These are phyloP conservation scores for Venturiaceae sp. DNA, from an alignment of 2,329 filamentous ascomycete species.

Conservation along the genomic window DNA sequence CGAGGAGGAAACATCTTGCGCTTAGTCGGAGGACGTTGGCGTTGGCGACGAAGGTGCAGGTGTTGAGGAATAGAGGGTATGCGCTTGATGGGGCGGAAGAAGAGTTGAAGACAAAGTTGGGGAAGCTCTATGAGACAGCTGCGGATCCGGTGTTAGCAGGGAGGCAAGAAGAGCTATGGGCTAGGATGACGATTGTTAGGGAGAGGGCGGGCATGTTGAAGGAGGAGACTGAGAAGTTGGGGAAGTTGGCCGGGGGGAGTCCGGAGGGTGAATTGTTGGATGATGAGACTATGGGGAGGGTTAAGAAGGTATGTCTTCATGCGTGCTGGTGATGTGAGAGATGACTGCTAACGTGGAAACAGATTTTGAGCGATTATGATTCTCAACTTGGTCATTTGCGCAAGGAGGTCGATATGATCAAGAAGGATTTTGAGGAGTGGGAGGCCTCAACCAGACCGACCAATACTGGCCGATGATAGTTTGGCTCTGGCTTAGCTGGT, in stretches of 20 bases:
- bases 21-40: slow-evolving; percentile 64
- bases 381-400: slow-evolving; percentile 67
- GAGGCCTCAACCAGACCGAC: slow-evolving; percentile 18
- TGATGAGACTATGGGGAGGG: slow-evolving; percentile 60
- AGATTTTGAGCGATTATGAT: slow-evolving; percentile 76
- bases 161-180: slow-evolving; percentile 78
- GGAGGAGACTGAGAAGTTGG: slow-evolving; percentile 62
- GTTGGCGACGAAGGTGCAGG: slow-evolving; percentile 70
- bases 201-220: slow-evolving; percentile 64
- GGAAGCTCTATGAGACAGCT: slow-evolving; percentile 57
- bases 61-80: slow-evolving; percentile 72
- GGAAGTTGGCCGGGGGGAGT: slow-evolving; percentile 34
- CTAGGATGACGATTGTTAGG: slow-evolving; percentile 63
- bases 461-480: neutral
- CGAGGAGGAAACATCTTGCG: slow-evolving; percentile 61
- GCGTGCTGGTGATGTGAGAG: neutral
- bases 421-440: slow-evolving; percentile 50
- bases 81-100: slow-evolving; percentile 73
- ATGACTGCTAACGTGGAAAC: slow-evolving; percentile 13
- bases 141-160: slow-evolving; percentile 67
- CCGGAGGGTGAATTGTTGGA: slow-evolving; percentile 46
- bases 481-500: neutral
- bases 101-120: slow-evolving; percentile 62
- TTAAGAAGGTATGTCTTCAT: slow-evolving; percentile 55
- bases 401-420: slow-evolving; percentile 51